Percentiles rank a stretch among this genome's conserved stretches.
Evolutionary conservation across 1,284 basidiomycete species (phyloP).

Genomic region (Trichosporon faecale): DNA sequence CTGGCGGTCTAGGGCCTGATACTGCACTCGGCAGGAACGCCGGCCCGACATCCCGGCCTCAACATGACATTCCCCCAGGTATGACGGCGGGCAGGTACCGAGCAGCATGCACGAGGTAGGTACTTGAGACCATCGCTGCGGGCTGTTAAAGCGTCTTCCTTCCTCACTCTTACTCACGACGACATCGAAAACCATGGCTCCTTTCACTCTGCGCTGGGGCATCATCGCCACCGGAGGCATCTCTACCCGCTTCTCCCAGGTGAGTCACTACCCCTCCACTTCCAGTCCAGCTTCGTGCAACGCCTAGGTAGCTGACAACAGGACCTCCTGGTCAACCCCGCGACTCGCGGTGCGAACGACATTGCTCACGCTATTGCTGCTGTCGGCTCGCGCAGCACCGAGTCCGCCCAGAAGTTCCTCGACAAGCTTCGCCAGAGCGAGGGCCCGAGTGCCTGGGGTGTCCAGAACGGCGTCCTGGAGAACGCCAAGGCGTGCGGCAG

Average conservation of each 20-base stretch:
- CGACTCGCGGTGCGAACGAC: conserved; percentile 63
- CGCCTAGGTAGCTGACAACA: conserved; percentile 18
- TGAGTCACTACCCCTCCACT: conserved; percentile 18
- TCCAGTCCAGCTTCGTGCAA: background rate
- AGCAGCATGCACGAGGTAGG: background rate
- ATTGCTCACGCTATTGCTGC: conserved; percentile 72
- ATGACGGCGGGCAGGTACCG: background rate
- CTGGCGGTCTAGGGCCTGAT: background rate
- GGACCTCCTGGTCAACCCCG: conserved; percentile 39
- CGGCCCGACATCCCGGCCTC: background rate
- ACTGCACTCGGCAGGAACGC: background rate
- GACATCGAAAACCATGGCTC: conserved; percentile 14
- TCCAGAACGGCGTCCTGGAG: conserved; percentile 35
- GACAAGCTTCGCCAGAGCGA: conserved; percentile 44
- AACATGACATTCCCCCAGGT: background rate
- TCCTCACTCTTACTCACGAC: background rate
- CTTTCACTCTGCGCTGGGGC: conserved; percentile 47
- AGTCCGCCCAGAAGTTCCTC: conserved; percentile 72
- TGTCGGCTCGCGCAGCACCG: conserved; percentile 70
- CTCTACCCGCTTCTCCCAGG: conserved; percentile 41
- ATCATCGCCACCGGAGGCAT: conserved; percentile 53
- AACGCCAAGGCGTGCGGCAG: conserved; percentile 67
- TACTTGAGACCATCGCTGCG: background rate
- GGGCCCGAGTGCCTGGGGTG: conserved; percentile 36
- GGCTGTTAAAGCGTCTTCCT: background rate